Evolutionary conservation across 2,329 filamentous ascomycete genomes (phyloP), one percentile per base, ranked within the genome.

Genomic region (Verticillium longisporum): DNA sequence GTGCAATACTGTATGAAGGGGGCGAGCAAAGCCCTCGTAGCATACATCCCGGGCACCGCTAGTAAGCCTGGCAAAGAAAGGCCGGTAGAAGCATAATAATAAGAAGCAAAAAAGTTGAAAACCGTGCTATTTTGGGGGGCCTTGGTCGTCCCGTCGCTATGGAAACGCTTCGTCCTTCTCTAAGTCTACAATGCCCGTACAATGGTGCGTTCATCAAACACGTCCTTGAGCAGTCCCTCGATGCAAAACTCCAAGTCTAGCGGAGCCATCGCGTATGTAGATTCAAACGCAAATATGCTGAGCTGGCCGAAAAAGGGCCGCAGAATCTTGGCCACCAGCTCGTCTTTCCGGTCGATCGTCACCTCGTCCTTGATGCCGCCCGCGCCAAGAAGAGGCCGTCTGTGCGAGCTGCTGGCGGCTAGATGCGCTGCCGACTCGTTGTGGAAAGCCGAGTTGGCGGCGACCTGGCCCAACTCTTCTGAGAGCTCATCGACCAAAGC

Each of bases 261-360:
- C 53, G 74, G 74, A 38, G 86, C 88, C 87, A 97, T 93, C 15
- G 89, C 87, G 73, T 99, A 99, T 61, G 90, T 94, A 64, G 88
- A 90, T 78, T 99, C 95, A 75, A 97, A 99, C 0, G 91, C 89
- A 72, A 88, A 91, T 69, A 99, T 97, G 72, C 93, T 97, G 65
- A 99, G 77, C 71, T 96, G 90, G 14, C 89, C 89, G 71, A 98
- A 92, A 76, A 97, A 98, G 0, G 94, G 94, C 66, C 90, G 82
- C 64, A 98, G 75, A 13, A 97, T 84, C 71, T 89, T 89, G 62
- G 87, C 86, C 5, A 95, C 84, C 61, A 98, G 75, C 73, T 88
- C 86, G 59, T 88, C 85, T 68, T 80, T 84, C 64, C 82, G 79
- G 64, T 90, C 88, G 41, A 87, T 75, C 36, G 73, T 71, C 1